Evolutionary conservation across 495 filamentous ascomycete genomes (phyloP).

Genomic region (Lasiosphaeria ovina): DNA sequence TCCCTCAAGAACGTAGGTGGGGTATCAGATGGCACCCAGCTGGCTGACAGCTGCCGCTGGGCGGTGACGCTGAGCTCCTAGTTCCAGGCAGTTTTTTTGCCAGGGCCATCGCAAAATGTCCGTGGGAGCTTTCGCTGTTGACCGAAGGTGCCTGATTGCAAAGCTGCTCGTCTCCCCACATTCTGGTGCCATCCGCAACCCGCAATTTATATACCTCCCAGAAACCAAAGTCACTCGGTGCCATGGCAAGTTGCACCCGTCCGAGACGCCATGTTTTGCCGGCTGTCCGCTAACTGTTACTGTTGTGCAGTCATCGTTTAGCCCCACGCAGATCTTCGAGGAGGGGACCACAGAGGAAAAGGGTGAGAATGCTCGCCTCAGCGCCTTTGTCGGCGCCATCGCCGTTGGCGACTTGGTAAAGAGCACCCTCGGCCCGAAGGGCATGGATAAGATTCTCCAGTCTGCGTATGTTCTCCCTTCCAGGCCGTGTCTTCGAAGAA

Average conservation of each 20-base stretch:
- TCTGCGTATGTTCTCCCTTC: constrained; percentile 67
- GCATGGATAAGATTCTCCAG: constrained; percentile 99
- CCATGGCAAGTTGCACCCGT: constrained; percentile 9
- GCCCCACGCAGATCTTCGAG: constrained; percentile 97
- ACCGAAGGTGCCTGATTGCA: constrained; percentile 16
- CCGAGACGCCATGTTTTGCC: background rate
- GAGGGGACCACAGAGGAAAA: constrained; percentile 98
- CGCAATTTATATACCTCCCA: constrained; percentile 3
- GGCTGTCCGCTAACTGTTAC: background rate
- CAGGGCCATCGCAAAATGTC: constrained; percentile 31
- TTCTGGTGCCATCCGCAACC: constrained; percentile 5
- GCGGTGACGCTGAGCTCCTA: constrained; percentile 26
- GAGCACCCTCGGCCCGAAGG: constrained; percentile 94
- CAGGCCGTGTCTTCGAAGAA: background rate
- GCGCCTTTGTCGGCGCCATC: constrained; percentile 95
- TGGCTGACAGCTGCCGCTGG: constrained; percentile 12
- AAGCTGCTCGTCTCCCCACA: constrained; percentile 29
- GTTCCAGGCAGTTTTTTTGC: constrained; percentile 22
- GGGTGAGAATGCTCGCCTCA: constrained; percentile 97
- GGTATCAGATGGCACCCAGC: constrained; percentile 1
- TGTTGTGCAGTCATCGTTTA: constrained; percentile 53
- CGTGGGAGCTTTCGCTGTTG: constrained; percentile 20
- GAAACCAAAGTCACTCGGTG: background rate
- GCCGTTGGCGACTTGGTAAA: constrained; percentile 96
- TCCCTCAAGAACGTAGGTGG: background rate